Percentiles rank a stretch among this genome's conserved stretches.
Evolutionary conservation across 148 eudicot species (phyloP).

Genomic region (Spergularia marina): DNA sequence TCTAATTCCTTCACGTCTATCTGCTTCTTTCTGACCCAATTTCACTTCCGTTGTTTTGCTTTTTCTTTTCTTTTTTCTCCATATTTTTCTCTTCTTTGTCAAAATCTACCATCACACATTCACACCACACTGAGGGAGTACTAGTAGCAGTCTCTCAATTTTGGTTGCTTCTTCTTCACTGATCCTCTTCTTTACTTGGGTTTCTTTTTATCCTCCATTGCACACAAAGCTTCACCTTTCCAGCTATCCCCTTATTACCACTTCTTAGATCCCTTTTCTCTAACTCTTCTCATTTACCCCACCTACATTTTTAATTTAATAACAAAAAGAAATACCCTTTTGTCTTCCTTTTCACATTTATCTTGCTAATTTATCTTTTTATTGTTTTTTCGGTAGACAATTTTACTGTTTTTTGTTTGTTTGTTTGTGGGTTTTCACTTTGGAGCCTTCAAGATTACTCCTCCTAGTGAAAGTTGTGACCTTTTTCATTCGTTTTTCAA

Average conservation of each 20-base stretch:
- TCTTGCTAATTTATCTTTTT: conserved; percentile 1
- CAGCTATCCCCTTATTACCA: too few species aligned
- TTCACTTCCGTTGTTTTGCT: too few species aligned
- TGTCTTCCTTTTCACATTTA: conserved; percentile 27
- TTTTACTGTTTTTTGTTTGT: not conserved
- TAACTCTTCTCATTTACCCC: not conserved
- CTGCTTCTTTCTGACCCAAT: too few species aligned
- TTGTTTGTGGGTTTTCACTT: not conserved
- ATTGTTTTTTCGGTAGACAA: not conserved
- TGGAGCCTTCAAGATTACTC: conserved; percentile 22
- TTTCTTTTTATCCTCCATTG: conserved; percentile 11
- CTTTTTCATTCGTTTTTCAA: not conserved
- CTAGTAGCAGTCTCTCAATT: not conserved
- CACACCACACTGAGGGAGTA: too few species aligned
- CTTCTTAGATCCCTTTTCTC: conserved; percentile 19
- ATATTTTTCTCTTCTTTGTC: too few species aligned
- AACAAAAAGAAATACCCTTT: not conserved
- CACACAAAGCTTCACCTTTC: not conserved
- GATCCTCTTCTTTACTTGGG: not conserved
- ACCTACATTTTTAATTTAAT: not conserved
- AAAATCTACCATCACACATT: too few species aligned
- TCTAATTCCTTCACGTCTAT: too few species aligned
- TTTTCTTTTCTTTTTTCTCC: too few species aligned
- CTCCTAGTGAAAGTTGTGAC: conserved; percentile 12
- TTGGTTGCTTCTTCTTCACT: conserved; percentile 8